A percentile compares a stretch with the other conserved stretches of the same genome.
Conservation (phyloP, 2,329 filamentous ascomycete genomes). For the Trichoderma aggressivum region DNA sequence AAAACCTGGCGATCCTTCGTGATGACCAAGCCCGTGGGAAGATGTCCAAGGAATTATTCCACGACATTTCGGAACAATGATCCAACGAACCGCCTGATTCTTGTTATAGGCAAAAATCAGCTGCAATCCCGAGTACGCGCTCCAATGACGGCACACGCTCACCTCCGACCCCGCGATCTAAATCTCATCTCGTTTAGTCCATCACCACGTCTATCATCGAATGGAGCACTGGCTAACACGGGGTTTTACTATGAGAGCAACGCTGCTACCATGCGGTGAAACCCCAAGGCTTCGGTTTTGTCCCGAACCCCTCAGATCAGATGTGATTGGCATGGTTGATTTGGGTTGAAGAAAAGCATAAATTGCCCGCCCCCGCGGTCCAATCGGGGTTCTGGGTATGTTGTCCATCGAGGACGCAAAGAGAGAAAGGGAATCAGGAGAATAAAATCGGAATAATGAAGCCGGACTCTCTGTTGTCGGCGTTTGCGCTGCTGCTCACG, state of each 20-base stretch:
- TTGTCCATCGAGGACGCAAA: not conserved
- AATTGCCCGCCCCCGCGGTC: not conserved
- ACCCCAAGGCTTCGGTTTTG: not conserved
- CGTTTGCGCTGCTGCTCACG: conserved; percentile 18
- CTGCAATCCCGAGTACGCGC: not conserved
- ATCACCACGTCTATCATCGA: not conserved
- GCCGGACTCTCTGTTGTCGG: conserved; percentile 18
- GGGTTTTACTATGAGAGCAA: not conserved
- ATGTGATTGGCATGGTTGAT: not conserved
- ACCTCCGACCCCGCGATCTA: not conserved
- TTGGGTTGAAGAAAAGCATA: not conserved
- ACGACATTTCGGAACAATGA: not conserved
- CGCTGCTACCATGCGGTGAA: not conserved
- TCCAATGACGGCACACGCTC: not conserved
- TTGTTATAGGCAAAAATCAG: conserved; percentile 1
- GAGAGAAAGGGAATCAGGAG: not conserved
- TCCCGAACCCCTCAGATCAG: not conserved
- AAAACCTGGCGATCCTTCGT: not conserved
- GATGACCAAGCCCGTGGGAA: not conserved
- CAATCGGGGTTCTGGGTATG: not conserved
- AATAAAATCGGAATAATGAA: conserved; percentile 23
- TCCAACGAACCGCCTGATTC: not conserved
- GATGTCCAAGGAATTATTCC: not conserved
- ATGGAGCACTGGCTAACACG: not conserved
- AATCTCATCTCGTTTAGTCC: not conserved